Base-by-base conservation (phyloP, 2,329 filamentous ascomycete species). In the Dactylellina parvicollis region DNA sequence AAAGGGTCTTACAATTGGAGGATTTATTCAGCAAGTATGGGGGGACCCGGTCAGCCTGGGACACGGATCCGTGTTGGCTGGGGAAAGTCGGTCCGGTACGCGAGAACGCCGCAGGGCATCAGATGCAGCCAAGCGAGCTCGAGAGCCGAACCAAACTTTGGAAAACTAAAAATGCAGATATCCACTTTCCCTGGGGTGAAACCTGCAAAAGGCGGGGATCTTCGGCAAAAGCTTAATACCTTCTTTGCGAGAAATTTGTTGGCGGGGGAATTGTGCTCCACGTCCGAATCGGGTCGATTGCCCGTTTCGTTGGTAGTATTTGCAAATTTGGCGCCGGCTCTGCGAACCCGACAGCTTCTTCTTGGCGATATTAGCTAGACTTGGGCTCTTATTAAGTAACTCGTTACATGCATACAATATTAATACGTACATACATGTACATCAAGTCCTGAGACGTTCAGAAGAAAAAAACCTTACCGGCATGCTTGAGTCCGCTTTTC, bases 21-120 rank as follows among this genome's bases (percentile, higher is more conserved):
- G 66, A 62, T 47, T 71, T 62, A 71, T 71, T 65, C 24, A 1
- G n/a, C n/a, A n/a, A n/a, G n/a, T n/a, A n/a, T n/a, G n/a, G n/a
- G n/a, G n/a, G n/a, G n/a, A n/a, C n/a, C n/a, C 7, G 40, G 40
- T 44, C 18, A 16, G 5, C 40, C 10, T 7, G 7, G 4, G 10
- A 8, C 16, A 7, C 10, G 40, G 40, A 44, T n/a, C n/a, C 16
- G n/a, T 20, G 4, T 14, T 28, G 8, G 10, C 46, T 50, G 54
- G 62, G 61, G 55, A 60, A 69, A 46, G 36, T 47, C 64, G 64
- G 64, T 32, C 64, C 64, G 64, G 64, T 38, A 69, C 55, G 64
- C 64, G 64, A 60, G 54, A n/a, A 59, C 32, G 22, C n/a, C 26
- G 18, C 55, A 36, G 16, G 24, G 5, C n/a, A n/a, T n/a, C n/a